phyloP scores from a whole-genome alignment of 2,329 filamentous ascomycete genomes.

The Hypoxylon sp. region DNA sequence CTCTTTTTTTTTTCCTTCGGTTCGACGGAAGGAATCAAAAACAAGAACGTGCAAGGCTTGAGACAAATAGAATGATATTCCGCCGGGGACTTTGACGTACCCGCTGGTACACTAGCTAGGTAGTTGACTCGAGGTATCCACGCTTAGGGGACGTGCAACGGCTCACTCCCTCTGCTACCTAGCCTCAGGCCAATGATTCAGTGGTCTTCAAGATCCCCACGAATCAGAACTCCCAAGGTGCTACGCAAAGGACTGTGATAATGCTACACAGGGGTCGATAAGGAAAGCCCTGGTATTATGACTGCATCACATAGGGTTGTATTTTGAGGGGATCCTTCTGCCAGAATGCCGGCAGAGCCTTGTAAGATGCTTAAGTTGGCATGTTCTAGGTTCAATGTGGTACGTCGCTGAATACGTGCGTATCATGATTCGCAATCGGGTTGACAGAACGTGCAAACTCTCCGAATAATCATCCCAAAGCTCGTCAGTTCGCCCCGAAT shows the following conservation, averaged over 20 bases:
- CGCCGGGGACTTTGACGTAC: slow-evolving; percentile 21
- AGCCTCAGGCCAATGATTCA: slow-evolving; percentile 37
- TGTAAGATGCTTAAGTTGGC: slow-evolving; percentile 18
- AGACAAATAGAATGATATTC: slow-evolving; percentile 31
- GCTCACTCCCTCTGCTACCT: slow-evolving; percentile 11
- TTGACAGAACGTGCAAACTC: slow-evolving; percentile 27
- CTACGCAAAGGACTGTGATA: slow-evolving; percentile 35
- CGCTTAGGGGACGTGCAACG: slow-evolving; percentile 32
- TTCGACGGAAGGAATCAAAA: slow-evolving; percentile 15
- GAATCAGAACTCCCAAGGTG: slow-evolving; percentile 34
- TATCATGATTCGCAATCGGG: slow-evolving; percentile 27
- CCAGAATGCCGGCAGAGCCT: slow-evolving; percentile 32
- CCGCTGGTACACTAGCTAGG: slow-evolving; percentile 25
- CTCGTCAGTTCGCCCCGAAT: slow-evolving; percentile 9
- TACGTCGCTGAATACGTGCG: neutral
- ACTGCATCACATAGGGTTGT: slow-evolving; percentile 31
- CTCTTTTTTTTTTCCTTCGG: slow-evolving; percentile 16
- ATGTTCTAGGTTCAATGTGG: slow-evolving; percentile 4
- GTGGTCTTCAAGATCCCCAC: slow-evolving; percentile 21
- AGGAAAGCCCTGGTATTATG: slow-evolving; percentile 25
- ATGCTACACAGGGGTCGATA: slow-evolving; percentile 25
- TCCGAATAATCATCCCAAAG: slow-evolving; percentile 27
- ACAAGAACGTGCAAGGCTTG: slow-evolving; percentile 23
- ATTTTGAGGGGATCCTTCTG: slow-evolving; percentile 38
- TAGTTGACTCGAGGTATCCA: slow-evolving; percentile 13